phyloP scores from a whole-genome alignment of 2,329 filamentous ascomycete genomes.

The Colletotrichum godetiae region DNA sequence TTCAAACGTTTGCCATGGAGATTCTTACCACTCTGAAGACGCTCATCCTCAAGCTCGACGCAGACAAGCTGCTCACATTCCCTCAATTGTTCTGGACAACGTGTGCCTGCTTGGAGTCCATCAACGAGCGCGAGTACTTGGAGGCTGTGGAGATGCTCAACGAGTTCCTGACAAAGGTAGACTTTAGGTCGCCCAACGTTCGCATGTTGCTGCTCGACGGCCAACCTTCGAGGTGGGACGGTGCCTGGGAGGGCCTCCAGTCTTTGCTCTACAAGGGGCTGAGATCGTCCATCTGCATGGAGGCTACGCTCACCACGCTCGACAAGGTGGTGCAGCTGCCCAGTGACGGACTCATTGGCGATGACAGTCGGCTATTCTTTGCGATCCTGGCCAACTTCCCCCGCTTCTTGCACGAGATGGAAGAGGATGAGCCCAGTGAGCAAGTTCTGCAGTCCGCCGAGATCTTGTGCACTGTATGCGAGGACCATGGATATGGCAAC shows the following conservation, averaged over 20 bases:
- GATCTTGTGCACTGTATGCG: conserved; percentile 77
- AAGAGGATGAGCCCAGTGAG: conserved; percentile 68
- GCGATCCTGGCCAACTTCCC: conserved; percentile 93
- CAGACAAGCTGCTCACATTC: conserved; percentile 84
- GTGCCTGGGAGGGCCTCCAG: conserved; percentile 86
- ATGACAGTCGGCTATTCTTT: conserved; percentile 85
- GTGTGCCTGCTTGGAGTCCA: conserved; percentile 94
- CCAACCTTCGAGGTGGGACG: conserved; percentile 89
- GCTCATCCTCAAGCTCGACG: conserved; percentile 85
- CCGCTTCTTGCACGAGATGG: conserved; percentile 83
- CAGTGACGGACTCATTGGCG: conserved; percentile 83
- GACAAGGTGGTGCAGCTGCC: conserved; percentile 84
- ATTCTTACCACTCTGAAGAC: conserved; percentile 94
- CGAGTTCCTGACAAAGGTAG: conserved; percentile 84
- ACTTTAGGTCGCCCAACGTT: conserved; percentile 78
- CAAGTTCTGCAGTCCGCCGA: conserved; percentile 72
- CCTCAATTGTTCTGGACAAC: conserved; percentile 98
- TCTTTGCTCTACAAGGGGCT: conserved; percentile 90
- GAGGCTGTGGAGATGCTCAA: conserved; percentile 94
- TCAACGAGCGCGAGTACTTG: conserved; percentile 94
- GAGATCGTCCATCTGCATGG: conserved; percentile 85
- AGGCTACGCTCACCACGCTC: conserved; percentile 80
- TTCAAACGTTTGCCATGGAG: conserved; percentile 97
- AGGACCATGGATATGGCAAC: conserved; percentile 74
- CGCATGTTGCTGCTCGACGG: conserved; percentile 79